Evolutionary conservation across 306 rosid species (phyloP).

Genomic region (Dicorynia guianensis): DNA sequence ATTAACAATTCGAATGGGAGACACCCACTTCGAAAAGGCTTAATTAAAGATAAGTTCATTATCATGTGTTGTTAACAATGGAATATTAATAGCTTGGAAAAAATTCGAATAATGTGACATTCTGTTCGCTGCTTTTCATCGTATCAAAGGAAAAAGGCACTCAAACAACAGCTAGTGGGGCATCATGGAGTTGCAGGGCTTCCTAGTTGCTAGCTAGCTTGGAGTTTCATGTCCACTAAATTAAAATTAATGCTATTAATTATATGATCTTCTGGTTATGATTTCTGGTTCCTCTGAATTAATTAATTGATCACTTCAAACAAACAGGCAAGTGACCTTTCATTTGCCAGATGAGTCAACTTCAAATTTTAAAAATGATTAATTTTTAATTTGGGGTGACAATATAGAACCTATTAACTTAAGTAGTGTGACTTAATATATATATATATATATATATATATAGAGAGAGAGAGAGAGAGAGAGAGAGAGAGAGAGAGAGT

Average conservation of each 20-base stretch:
- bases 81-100: conserved; percentile 6
- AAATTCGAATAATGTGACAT: conserved; percentile 35
- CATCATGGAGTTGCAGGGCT: conserved; percentile 35
- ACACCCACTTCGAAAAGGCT: conserved; percentile 45
- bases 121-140: conserved; percentile 40
- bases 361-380: background rate
- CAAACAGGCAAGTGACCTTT: background rate
- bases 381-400: too few relatives aligned
- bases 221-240: conserved; percentile 43
- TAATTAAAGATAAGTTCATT: conserved; percentile 29
- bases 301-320: conserved; percentile 15
- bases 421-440: too few relatives aligned
- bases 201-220: conserved; percentile 30
- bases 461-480: too few relatives aligned
- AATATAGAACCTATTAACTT: too few relatives aligned
- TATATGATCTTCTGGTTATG: conserved; percentile 10
- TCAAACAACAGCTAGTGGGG: background rate
- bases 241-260: conserved; percentile 30
- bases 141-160: conserved; percentile 40
- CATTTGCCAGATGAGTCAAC: background rate
- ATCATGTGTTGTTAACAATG: conserved; percentile 36
- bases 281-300: conserved; percentile 34
- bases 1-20: conserved; percentile 59
- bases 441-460: too few relatives aligned
- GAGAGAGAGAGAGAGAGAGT: too few relatives aligned